Evolutionary conservation across 768 basidiomycete genomes (phyloP).

Genomic region (Panaeolus cyanescens): DNA sequence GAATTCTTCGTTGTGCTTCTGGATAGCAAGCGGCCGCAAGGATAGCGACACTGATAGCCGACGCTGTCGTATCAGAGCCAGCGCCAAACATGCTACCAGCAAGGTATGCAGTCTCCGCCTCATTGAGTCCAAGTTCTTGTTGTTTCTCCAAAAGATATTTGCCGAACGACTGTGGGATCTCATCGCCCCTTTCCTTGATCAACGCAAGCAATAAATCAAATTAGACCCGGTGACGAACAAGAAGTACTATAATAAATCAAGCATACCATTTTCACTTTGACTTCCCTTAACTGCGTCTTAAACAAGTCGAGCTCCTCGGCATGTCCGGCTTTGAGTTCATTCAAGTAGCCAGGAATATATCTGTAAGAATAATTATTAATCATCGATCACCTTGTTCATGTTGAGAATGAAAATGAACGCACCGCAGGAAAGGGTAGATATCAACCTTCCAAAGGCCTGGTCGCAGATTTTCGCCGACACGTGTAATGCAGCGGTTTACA

Average conservation of each 20-base stretch:
- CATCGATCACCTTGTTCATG: neutral
- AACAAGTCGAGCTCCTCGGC: constrained; percentile 57
- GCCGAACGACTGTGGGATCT: constrained; percentile 50
- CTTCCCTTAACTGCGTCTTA: constrained; percentile 49
- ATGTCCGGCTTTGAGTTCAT: constrained; percentile 58
- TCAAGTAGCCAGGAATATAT: constrained; percentile 62
- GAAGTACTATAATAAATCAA: neutral
- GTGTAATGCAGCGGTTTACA: constrained; percentile 46
- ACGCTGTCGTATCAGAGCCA: constrained; percentile 66
- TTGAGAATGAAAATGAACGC: constrained; percentile 1
- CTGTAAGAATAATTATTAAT: constrained; percentile 18
- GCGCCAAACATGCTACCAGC: constrained; percentile 69
- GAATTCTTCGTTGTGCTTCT: constrained; percentile 49
- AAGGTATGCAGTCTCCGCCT: constrained; percentile 62
- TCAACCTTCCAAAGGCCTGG: constrained; percentile 52
- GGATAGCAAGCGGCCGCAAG: constrained; percentile 61
- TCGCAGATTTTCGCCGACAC: constrained; percentile 45
- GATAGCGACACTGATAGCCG: constrained; percentile 56
- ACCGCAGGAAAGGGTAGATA: constrained; percentile 43
- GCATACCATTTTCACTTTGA: constrained; percentile 46
- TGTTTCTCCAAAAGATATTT: constrained; percentile 61
- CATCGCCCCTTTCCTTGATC: constrained; percentile 29
- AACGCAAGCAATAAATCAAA: neutral
- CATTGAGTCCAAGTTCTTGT: constrained; percentile 50
- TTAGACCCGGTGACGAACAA: neutral